Conservation (phyloP, 495 filamentous ascomycete species). For the Achaetomiella virescens region DNA sequence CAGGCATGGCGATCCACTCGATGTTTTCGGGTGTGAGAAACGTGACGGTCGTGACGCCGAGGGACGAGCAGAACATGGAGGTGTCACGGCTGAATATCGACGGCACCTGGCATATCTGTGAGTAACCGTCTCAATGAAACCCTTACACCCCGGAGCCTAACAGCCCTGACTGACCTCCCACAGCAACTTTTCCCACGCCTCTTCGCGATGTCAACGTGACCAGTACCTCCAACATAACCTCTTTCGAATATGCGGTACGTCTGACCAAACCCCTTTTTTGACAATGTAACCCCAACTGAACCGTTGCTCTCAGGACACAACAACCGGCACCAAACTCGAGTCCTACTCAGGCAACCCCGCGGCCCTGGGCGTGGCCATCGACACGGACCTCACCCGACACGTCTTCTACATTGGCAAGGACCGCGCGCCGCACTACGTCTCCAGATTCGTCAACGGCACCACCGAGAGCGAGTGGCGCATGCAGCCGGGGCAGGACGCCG, state of each 20-base stretch:
- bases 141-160: too few relatives aligned
- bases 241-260: slow-evolving; percentile 1
- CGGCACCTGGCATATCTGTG: slow-evolving; percentile 23
- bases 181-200: slow-evolving; percentile 23
- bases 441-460: slow-evolving; percentile 13
- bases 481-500: slow-evolving; percentile 1
- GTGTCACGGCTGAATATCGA: slow-evolving; percentile 18
- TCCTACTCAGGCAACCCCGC: slow-evolving; percentile 12
- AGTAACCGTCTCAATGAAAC: not conserved
- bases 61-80: slow-evolving; percentile 22
- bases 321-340: too few relatives aligned
- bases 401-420: slow-evolving; percentile 29
- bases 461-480: slow-evolving; percentile 7
- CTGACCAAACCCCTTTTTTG: too few relatives aligned
- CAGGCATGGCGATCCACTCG: slow-evolving; percentile 18
- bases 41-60: slow-evolving; percentile 21
- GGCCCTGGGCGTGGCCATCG: slow-evolving; percentile 19
- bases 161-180: not conserved
- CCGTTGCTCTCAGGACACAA: too few relatives aligned
- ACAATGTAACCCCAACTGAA: too few relatives aligned
- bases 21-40: slow-evolving; percentile 20
- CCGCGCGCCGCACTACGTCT: slow-evolving; percentile 12
- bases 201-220: slow-evolving; percentile 16
- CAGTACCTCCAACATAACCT: slow-evolving; percentile 16
- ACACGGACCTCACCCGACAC: slow-evolving; percentile 19